phyloP scores from a whole-genome alignment of 1,284 basidiomycete species.

The Trametes versicolor region DNA sequence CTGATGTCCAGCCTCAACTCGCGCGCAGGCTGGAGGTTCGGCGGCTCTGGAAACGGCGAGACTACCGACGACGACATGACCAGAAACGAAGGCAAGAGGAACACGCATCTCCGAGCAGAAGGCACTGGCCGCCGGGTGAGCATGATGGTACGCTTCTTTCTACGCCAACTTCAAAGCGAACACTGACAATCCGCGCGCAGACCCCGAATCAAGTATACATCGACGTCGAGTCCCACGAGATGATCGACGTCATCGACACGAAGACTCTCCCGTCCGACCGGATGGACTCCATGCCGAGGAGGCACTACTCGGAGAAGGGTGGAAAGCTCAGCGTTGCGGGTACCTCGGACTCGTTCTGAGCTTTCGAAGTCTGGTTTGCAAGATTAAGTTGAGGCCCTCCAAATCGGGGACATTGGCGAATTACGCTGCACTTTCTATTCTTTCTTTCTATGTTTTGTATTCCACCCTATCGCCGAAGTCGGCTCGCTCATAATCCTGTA shows the following conservation, averaged over 20 bases:
- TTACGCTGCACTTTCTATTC: neutral
- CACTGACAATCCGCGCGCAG: slow-evolving; percentile 20
- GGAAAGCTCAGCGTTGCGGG: slow-evolving; percentile 19
- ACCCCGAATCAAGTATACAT: slow-evolving; percentile 44
- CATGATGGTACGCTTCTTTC: slow-evolving; percentile 26
- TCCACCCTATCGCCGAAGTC: neutral
- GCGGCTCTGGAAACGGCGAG: slow-evolving; percentile 36
- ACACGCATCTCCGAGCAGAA: slow-evolving; percentile 28
- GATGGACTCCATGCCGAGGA: slow-evolving; percentile 21
- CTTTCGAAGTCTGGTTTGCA: neutral
- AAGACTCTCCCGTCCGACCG: slow-evolving; percentile 20
- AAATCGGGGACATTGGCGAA: neutral
- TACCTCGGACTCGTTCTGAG: slow-evolving; percentile 12
- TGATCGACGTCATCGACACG: slow-evolving; percentile 40
- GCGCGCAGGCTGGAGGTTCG: slow-evolving; percentile 45
- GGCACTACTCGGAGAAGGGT: slow-evolving; percentile 27
- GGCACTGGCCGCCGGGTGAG: slow-evolving; percentile 35
- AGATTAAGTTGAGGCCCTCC: neutral
- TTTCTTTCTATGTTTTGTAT: neutral
- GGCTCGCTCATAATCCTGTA: neutral
- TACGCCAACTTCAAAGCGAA: neutral
- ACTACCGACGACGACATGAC: slow-evolving; percentile 25
- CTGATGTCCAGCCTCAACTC: slow-evolving; percentile 48
- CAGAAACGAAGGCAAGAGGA: slow-evolving; percentile 22
- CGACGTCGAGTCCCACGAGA: slow-evolving; percentile 46